phyloP scores from a whole-genome alignment of 2,329 filamentous ascomycete genomes.

The Penicillium frequentans region DNA sequence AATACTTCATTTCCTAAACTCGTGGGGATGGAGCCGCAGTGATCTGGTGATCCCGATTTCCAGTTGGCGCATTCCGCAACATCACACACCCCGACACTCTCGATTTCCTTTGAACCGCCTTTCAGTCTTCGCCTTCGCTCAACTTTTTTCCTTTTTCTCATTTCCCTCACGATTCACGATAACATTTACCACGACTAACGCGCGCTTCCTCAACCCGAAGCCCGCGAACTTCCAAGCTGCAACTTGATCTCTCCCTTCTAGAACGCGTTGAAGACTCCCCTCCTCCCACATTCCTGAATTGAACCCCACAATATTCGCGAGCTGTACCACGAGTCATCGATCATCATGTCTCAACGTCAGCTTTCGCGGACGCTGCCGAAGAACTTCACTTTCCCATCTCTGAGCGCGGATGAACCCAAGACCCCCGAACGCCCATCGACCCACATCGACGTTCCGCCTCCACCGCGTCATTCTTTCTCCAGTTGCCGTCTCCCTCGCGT shows the following conservation, averaged over 20 bases:
- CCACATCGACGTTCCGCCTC: constrained; percentile 44
- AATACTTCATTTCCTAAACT: constrained; percentile 17
- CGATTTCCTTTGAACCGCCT: constrained; percentile 16
- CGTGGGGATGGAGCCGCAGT: constrained; percentile 25
- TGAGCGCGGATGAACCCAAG: constrained; percentile 36
- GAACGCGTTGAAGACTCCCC: constrained; percentile 1
- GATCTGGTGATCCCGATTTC: constrained; percentile 26
- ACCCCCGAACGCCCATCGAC: constrained; percentile 44
- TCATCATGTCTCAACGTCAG: constrained; percentile 40
- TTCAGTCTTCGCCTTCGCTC: constrained; percentile 17
- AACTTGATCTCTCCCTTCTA: not conserved
- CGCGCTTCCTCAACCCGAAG: constrained; percentile 14
- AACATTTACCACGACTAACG: constrained; percentile 11
- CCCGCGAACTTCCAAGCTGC: not conserved
- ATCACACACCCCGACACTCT: constrained; percentile 11
- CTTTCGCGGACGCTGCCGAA: constrained; percentile 49
- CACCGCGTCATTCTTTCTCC: constrained; percentile 44
- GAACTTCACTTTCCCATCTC: constrained; percentile 46
- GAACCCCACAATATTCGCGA: constrained; percentile 3
- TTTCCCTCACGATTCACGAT: constrained; percentile 23
- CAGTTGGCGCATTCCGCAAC: constrained; percentile 26
- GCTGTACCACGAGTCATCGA: constrained; percentile 3
- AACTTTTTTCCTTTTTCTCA: constrained; percentile 10
- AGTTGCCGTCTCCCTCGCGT: constrained; percentile 42
- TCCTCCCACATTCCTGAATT: constrained; percentile 1